Evolutionary conservation across 768 basidiomycete species (phyloP), one percentile per base, ranked within the genome.

Genomic region (Tephrocybe sp.): DNA sequence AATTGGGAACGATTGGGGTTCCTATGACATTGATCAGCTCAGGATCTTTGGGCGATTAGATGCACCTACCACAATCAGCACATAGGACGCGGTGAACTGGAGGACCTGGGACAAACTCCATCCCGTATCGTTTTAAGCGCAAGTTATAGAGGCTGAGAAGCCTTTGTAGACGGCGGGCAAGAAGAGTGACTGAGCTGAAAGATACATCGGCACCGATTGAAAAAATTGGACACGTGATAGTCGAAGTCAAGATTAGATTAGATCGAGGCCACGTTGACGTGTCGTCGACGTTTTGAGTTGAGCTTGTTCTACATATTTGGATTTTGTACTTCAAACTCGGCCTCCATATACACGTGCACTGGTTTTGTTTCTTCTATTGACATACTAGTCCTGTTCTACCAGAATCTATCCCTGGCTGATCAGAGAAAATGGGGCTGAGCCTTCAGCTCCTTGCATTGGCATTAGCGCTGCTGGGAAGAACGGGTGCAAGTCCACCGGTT

Each of bases 1-100:
- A 90, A 68, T 97, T 93, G 32, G 92, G 92, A 32, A 88, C 85
- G 61, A 94, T 94, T 26, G 88, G 87, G 30, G 85, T 89, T 53
- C 88, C 89, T 90, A 53, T 42, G 16, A 37, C 13, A 35, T 19
- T 19, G 37, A 26, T 43, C 49, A 48, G 50, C 51, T 49, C 25
- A 30, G 32, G 30, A 32, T 42, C 45, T 32, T 27, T 47, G 21
- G 18, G 32, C 30, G 31, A 46, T 36, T 31, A 25, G 13, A 44
- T 35, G 9, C 3, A 57, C 79, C 53, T 64, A 83, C 92, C 92
- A 60, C 92, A 94, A 69, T 93, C 92, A 4, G 92, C 92, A 57
- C 92, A 94, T 9, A 93, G 80, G 8, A 93, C 89, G 22, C 89
- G 82, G 66, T 87, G 89, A 2, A 92, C 77, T 0, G 89, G 79